Percentiles rank a stretch among this genome's conserved stretches.
phyloP scores from a whole-genome alignment of 2,329 filamentous ascomycete genomes.

The Atkinsonella hypoxylon region DNA sequence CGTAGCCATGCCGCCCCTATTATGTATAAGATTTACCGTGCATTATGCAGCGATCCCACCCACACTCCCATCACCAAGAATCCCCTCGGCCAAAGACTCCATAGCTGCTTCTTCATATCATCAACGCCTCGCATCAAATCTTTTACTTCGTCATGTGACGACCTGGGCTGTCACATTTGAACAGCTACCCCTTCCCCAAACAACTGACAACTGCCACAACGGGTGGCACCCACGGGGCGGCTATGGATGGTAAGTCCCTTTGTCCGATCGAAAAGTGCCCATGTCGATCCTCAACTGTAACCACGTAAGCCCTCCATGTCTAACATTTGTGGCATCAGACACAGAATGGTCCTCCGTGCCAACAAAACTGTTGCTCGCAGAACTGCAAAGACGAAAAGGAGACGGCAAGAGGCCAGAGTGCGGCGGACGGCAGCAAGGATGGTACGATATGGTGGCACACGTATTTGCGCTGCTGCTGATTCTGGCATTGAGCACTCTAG shows the following conservation, averaged over 20 bases:
- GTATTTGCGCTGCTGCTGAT: conserved; percentile 58
- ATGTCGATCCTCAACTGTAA: too few species aligned
- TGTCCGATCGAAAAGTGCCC: neutral
- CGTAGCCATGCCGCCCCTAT: neutral
- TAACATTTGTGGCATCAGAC: conserved; percentile 11
- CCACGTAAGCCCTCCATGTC: neutral
- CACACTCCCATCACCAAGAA: too few species aligned
- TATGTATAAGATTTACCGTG: neutral
- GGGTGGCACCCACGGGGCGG: conserved; percentile 9
- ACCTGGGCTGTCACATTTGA: neutral
- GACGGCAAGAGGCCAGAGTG: conserved; percentile 35
- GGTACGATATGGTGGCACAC: conserved; percentile 56
- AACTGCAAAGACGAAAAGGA: conserved; percentile 36
- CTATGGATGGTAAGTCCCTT: conserved; percentile 6
- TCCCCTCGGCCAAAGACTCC: too few species aligned
- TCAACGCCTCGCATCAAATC: neutral
- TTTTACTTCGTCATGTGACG: conserved; percentile 4
- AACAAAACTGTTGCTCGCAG: conserved; percentile 38
- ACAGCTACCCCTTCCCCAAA: conserved; percentile 1
- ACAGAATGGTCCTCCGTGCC: conserved; percentile 36
- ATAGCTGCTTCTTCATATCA: too few species aligned
- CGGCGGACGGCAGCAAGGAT: conserved; percentile 37
- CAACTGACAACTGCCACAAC: conserved; percentile 6
- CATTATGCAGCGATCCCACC: too few species aligned
- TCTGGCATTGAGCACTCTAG: conserved; percentile 44